Base-by-base conservation (phyloP, 805 yeast genomes). In the Candida koratica region DNA sequence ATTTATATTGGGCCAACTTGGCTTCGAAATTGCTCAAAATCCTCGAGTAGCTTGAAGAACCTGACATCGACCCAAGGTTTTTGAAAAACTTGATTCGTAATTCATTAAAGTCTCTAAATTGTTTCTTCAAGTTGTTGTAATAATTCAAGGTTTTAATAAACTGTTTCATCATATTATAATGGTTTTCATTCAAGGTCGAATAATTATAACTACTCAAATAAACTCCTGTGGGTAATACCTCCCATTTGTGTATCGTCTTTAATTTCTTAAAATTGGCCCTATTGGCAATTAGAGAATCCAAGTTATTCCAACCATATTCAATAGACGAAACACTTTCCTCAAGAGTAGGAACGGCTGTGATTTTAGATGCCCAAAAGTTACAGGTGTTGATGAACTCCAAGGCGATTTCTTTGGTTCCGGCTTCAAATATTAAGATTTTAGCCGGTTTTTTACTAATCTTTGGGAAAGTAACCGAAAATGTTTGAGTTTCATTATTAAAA, bases 361-460 rank as follows among this genome's bases (percentile, higher is more conserved):
- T 73, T 45, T 93, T 73, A 2, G 90, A 84, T 2, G 94, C 85
- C 96, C 96, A 88, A 55, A 84, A 88, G 56, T 87, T 88, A 58
- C 93, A 80, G 4, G 90, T 77, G 46, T 81, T 75, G 12, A 84
- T 77, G 56, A 75, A 85, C 51, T 78, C 83, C 28, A 63, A 60
- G 0, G 95, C 93, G 40, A 75, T 74, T 46, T 79, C 84, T 16
- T 64, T 53, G 10, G 85, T 77, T 8, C 81, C 81, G 0, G 87
- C 78, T 56, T 76, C 79, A 55, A 84, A 82, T 19, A 77, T 62
- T 12, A 83, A 61, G 41, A 63, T 67, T 43, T 66, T 67, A 17
- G 61, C 56, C 8, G 51, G 53, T 28, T 44, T 55, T 25, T 60
- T 51, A 25, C 66, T 58, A 3, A 52, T 49, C 22, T 61, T 64